These are phyloP conservation scores for Multifurca ochricompacta DNA, from an alignment of 768 basidiomycete genomes.

Conservation along the genomic window DNA sequence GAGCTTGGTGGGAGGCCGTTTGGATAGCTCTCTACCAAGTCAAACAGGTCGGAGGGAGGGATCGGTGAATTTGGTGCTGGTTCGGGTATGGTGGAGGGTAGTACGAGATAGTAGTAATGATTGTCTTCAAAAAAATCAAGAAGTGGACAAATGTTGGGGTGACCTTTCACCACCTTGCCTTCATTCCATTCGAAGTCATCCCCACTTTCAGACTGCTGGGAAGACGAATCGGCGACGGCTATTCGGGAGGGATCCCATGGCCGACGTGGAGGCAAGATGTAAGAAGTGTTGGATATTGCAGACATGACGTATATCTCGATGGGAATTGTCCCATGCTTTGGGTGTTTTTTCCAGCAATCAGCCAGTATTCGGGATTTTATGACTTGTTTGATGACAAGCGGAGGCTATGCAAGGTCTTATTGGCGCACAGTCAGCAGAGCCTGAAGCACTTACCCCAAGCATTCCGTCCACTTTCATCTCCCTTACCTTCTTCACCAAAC, in stretches of 20 bases:
- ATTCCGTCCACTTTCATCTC: slow-evolving; percentile 68
- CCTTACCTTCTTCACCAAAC: slow-evolving; percentile 84
- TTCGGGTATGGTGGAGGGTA: slow-evolving; percentile 68
- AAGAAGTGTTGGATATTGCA: slow-evolving; percentile 73
- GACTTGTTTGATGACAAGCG: slow-evolving; percentile 93
- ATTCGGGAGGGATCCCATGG: slow-evolving; percentile 77
- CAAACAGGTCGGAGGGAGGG: slow-evolving; percentile 82
- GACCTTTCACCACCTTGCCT: slow-evolving; percentile 70
- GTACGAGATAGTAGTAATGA: slow-evolving; percentile 91
- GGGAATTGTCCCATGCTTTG: slow-evolving; percentile 89
- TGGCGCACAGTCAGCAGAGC: slow-evolving; percentile 1
- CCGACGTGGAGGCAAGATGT: slow-evolving; percentile 67
- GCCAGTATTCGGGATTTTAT: slow-evolving; percentile 98
- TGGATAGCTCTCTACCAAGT: slow-evolving; percentile 86
- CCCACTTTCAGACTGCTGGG: slow-evolving; percentile 16
- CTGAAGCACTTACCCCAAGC: slow-evolving; percentile 60
- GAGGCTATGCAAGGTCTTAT: slow-evolving; percentile 47
- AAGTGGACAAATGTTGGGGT: slow-evolving; percentile 91
- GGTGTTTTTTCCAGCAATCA: slow-evolving; percentile 99
- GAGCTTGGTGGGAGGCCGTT: slow-evolving; percentile 70
- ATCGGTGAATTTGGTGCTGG: slow-evolving; percentile 42
- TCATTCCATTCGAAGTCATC: slow-evolving; percentile 51
- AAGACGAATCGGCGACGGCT: slow-evolving; percentile 12
- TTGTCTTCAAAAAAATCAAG: slow-evolving; percentile 96
- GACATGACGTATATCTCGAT: slow-evolving; percentile 97